phyloP scores from a whole-genome alignment of 441 rosid species.

The Mallotus repandus region DNA sequence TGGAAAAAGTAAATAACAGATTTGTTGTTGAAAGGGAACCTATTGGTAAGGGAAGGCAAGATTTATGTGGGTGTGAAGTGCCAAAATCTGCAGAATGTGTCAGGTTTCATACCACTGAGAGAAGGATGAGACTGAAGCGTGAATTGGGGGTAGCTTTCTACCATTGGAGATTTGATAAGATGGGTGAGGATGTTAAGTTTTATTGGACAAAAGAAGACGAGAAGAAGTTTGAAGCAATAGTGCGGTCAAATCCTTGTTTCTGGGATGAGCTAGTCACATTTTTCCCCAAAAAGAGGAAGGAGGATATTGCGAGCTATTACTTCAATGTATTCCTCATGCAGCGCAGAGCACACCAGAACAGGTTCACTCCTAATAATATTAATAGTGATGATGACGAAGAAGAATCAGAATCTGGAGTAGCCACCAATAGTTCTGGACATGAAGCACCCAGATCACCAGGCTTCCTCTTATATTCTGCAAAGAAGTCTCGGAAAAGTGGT shows the following conservation, averaged over 20 bases:
- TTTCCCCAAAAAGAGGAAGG: slow-evolving; percentile 53
- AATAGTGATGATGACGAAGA: slow-evolving; percentile 59
- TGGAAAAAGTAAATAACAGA: slow-evolving; percentile 31
- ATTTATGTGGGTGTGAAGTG: slow-evolving; percentile 64
- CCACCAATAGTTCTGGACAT: slow-evolving; percentile 26
- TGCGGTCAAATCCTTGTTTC: slow-evolving; percentile 41
- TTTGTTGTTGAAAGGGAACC: slow-evolving; percentile 70
- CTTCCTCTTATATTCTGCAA: slow-evolving; percentile 55
- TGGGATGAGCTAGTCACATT: slow-evolving; percentile 45
- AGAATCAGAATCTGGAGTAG: slow-evolving; percentile 26
- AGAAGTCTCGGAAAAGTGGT: slow-evolving; percentile 42
- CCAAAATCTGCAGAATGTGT: slow-evolving; percentile 65
- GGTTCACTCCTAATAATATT: slow-evolving; percentile 44
- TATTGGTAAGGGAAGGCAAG: slow-evolving; percentile 86
- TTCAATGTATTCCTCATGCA: slow-evolving; percentile 72
- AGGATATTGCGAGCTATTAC: slow-evolving; percentile 69
- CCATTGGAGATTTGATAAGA: slow-evolving; percentile 58
- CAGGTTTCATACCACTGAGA: slow-evolving; percentile 62
- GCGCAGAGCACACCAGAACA: slow-evolving; percentile 72
- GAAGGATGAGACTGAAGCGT: slow-evolving; percentile 49
- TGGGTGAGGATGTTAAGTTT: slow-evolving; percentile 69
- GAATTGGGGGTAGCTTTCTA: slow-evolving; percentile 69
- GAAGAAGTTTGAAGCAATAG: slow-evolving; percentile 46
- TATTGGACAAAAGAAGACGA: slow-evolving; percentile 59
- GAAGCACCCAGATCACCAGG: slow-evolving; percentile 39